Percentiles rank a stretch among this genome's conserved stretches.
Evolutionary conservation across 345 rosid genomes (phyloP).

Genomic region (Ailanthus altissimus): DNA sequence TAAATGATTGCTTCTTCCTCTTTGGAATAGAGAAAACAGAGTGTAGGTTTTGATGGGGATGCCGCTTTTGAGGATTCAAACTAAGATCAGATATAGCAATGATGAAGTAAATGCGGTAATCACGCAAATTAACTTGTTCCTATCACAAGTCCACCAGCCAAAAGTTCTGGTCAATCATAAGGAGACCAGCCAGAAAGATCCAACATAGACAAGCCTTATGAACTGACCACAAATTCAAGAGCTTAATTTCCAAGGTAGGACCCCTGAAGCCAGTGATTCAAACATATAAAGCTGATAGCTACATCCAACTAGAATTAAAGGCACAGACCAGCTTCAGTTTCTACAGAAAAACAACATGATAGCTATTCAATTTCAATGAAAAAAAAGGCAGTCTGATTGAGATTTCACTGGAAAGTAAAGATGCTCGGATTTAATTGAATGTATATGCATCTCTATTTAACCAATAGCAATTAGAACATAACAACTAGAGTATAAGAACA

Average conservation of each 20-base stretch:
- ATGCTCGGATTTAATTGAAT: conserved; percentile 7
- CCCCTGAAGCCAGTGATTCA: conserved; percentile 17
- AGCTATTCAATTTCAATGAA: conserved; percentile 20
- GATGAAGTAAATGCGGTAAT: conserved; percentile 23
- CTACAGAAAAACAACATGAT: conserved; percentile 25
- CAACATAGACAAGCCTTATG: conserved; percentile 16
- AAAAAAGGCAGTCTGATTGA: conserved; percentile 13
- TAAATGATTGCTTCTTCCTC: conserved; percentile 22
- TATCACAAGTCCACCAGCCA: conserved; percentile 13
- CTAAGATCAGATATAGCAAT: conserved; percentile 5
- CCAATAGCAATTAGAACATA: conserved; percentile 25
- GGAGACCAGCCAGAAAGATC: conserved; percentile 21
- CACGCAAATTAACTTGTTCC: conserved; percentile 23
- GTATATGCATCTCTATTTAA: conserved; percentile 26
- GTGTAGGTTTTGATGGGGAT: conserved; percentile 14
- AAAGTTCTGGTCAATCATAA: conserved; percentile 21
- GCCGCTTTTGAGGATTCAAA: conserved; percentile 9
- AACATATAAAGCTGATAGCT: conserved; percentile 16
- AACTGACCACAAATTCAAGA: conserved; percentile 22
- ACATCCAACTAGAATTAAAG: conserved; percentile 6
- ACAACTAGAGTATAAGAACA: conserved; percentile 17
- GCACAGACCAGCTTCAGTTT: conserved; percentile 22
- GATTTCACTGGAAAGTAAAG: conserved; percentile 18
- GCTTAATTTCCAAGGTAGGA: conserved; percentile 38
- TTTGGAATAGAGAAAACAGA: conserved; percentile 16